Percentiles rank a stretch among this genome's conserved stretches.
Conservation (phyloP, 495 filamentous ascomycete genomes). For the Emericellopsis terricola region DNA sequence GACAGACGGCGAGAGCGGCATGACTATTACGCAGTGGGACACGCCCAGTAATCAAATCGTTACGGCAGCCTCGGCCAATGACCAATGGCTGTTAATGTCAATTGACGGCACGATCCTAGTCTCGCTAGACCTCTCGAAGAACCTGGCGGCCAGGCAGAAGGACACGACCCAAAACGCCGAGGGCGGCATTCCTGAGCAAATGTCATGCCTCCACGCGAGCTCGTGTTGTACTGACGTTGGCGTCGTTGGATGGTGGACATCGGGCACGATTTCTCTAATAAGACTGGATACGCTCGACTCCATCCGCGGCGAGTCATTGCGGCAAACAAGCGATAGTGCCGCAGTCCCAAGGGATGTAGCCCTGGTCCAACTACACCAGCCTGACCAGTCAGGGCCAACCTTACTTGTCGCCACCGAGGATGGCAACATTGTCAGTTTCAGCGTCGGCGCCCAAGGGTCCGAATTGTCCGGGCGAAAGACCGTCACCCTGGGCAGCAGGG, state of each 20-base stretch:
- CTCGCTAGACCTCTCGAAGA: slow-evolving; percentile 42
- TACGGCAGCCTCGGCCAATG: slow-evolving; percentile 60
- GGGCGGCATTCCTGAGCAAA: slow-evolving; percentile 31
- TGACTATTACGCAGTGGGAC: slow-evolving; percentile 49
- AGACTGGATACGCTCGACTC: slow-evolving; percentile 42
- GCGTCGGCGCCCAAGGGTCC: slow-evolving; percentile 37
- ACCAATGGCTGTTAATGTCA: slow-evolving; percentile 49
- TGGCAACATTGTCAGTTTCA: slow-evolving; percentile 77
- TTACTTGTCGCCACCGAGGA: slow-evolving; percentile 91
- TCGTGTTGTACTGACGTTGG: slow-evolving; percentile 31
- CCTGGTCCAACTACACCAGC: slow-evolving; percentile 51
- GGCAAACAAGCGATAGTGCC: slow-evolving; percentile 42
- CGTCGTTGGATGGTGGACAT: slow-evolving; percentile 73
- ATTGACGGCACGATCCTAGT: slow-evolving; percentile 49
- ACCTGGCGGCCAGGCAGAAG: slow-evolving; percentile 37
- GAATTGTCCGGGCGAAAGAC: slow-evolving; percentile 55
- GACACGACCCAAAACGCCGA: slow-evolving; percentile 32
- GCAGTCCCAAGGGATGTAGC: slow-evolving; percentile 71
- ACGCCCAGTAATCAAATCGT: slow-evolving; percentile 41
- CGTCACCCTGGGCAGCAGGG: slow-evolving; percentile 70
- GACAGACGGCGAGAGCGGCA: slow-evolving; percentile 49
- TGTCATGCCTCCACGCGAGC: slow-evolving; percentile 56
- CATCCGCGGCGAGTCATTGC: slow-evolving; percentile 19
- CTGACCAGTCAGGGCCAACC: slow-evolving; percentile 34
- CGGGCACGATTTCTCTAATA: slow-evolving; percentile 53